Percentiles rank a stretch among this genome's conserved stretches.
Conservation (phyloP, 2,329 filamentous ascomycete genomes). For the Sporothrix brunneoviolacea region DNA sequence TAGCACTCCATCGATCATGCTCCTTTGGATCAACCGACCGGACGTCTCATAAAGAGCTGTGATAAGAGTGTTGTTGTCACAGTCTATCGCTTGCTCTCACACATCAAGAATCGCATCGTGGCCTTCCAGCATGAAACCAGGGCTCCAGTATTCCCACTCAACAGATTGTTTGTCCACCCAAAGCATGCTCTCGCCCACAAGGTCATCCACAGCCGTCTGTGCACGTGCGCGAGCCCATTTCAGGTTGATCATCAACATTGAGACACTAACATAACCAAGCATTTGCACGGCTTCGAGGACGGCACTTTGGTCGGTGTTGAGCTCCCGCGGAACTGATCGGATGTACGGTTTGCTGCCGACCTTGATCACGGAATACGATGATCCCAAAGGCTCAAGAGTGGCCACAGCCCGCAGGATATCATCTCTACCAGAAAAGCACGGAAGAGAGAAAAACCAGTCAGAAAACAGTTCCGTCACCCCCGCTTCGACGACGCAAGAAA, state of each 20-base stretch:
- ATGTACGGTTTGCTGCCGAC: slow-evolving; percentile 85
- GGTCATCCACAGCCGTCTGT: slow-evolving; percentile 83
- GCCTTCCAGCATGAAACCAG: slow-evolving; percentile 59
- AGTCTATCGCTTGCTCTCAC: slow-evolving; percentile 1
- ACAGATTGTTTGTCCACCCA: slow-evolving; percentile 84
- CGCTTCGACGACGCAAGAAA: too few species aligned
- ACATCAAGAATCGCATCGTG: slow-evolving; percentile 23
- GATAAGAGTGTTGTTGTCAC: too few species aligned
- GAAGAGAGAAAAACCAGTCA: too few species aligned
- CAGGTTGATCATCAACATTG: slow-evolving; percentile 82
- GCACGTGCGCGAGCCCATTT: slow-evolving; percentile 78
- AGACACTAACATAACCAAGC: slow-evolving; percentile 81
- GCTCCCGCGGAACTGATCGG: slow-evolving; percentile 85
- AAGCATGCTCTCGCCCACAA: slow-evolving; percentile 80
- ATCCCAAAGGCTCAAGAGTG: slow-evolving; percentile 78
- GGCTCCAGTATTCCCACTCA: slow-evolving; percentile 93
- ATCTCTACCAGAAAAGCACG: slow-evolving; percentile 49
- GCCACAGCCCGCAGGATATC: slow-evolving; percentile 86
- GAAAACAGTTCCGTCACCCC: too few species aligned
- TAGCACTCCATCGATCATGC: too few species aligned
- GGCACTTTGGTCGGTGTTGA: slow-evolving; percentile 88
- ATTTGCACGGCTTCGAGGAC: slow-evolving; percentile 89
- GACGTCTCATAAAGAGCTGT: too few species aligned
- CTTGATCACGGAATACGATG: slow-evolving; percentile 75
- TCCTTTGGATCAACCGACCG: too few species aligned